These are phyloP conservation scores for Marasmius fiardii DNA, from an alignment of 1,284 basidiomycete genomes.

Conservation along the genomic window DNA sequence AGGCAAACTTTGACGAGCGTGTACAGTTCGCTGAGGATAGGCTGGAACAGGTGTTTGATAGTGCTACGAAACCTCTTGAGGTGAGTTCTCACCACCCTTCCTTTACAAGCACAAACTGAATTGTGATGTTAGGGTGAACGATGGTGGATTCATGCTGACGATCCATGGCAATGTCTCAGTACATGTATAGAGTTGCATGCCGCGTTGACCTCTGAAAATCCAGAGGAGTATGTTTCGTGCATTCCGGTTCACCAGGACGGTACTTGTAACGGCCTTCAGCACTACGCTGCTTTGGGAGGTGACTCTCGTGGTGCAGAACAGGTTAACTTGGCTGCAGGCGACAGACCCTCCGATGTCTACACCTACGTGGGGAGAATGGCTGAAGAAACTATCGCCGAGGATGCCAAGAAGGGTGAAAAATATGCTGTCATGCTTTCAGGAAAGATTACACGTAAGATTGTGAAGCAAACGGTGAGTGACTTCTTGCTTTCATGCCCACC, in stretches of 20 bases:
- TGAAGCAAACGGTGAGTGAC: constrained; percentile 88
- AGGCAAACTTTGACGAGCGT: constrained; percentile 91
- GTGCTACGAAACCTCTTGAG: constrained; percentile 82
- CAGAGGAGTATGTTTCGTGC: constrained; percentile 66
- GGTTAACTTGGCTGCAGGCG: constrained; percentile 88
- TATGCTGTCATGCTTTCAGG: constrained; percentile 70
- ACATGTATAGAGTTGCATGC: constrained; percentile 84
- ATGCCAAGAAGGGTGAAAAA: constrained; percentile 45
- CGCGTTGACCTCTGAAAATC: constrained; percentile 77
- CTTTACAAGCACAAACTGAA: neutral
- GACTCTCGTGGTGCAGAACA: constrained; percentile 88
- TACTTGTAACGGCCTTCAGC: constrained; percentile 98
- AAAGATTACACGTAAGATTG: constrained; percentile 90
- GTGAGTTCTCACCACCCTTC: constrained; percentile 33
- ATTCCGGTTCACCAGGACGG: constrained; percentile 98
- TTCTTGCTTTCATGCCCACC: neutral
- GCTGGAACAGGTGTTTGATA: constrained; percentile 79
- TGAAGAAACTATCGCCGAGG: constrained; percentile 44
- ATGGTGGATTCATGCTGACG: constrained; percentile 94
- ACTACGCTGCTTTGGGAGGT: constrained; percentile 97
- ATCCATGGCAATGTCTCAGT: constrained; percentile 97
- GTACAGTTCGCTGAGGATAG: constrained; percentile 76
- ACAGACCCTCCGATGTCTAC: constrained; percentile 94
- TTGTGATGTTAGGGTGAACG: constrained; percentile 45
- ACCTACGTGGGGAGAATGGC: constrained; percentile 89